Evolutionary conservation across 140 eudicot genomes (phyloP).

Genomic region (Oenanthe javanica): DNA sequence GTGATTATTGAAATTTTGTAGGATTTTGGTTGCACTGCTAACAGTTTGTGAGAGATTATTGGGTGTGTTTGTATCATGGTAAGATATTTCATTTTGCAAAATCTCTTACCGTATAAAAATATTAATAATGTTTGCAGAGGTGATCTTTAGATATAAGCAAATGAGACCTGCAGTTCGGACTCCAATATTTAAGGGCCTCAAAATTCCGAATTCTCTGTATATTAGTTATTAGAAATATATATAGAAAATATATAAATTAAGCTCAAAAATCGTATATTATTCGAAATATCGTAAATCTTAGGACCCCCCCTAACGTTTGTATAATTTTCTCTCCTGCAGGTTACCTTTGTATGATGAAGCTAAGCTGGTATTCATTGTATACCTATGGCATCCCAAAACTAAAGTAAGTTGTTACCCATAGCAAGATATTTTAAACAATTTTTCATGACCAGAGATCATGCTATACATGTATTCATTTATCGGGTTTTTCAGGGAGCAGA

Average conservation of each 20-base stretch:
- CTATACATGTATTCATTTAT: not conserved
- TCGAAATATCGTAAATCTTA: too few relatives aligned
- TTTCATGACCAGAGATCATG: not conserved
- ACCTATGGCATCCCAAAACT: not conserved
- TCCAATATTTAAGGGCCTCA: too few relatives aligned
- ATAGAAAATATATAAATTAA: too few relatives aligned
- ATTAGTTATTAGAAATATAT: too few relatives aligned
- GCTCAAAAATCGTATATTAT: too few relatives aligned
- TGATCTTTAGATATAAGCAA: too few relatives aligned
- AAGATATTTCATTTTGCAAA: not conserved
- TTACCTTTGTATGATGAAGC: constrained; percentile 10
- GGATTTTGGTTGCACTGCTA: constrained; percentile 9
- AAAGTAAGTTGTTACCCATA: not conserved
- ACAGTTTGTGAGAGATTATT: constrained; percentile 7
- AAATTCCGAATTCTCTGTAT: too few relatives aligned
- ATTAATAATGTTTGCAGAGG: too few relatives aligned
- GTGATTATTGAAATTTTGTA: not conserved
- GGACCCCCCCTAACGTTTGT: too few relatives aligned
- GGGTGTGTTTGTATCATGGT: constrained; percentile 2
- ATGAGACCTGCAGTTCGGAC: too few relatives aligned
- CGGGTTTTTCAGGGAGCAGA: constrained; percentile 20
- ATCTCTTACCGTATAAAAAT: too few relatives aligned
- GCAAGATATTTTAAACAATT: not conserved
- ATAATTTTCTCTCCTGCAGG: not conserved
- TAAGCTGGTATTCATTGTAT: not conserved